Percentiles rank a stretch among this genome's conserved stretches.
Evolutionary conservation across 2,329 filamentous ascomycete species (phyloP).

Genomic region (Fusarium graminum): DNA sequence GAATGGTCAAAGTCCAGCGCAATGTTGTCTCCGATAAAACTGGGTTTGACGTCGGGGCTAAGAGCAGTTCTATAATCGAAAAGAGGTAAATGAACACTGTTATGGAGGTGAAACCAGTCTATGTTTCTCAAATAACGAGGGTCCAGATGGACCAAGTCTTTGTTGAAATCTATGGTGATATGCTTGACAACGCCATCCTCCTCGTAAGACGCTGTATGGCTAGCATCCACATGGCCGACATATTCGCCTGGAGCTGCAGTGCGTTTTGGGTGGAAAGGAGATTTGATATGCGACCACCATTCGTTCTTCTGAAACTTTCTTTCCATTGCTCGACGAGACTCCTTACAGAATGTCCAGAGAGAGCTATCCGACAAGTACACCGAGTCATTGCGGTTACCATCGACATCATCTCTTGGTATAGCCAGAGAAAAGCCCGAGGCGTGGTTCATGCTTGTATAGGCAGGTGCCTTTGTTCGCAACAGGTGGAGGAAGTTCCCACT

Average conservation of each 20-base stretch:
- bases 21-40: slow-evolving; percentile 25
- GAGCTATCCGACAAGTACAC: slow-evolving; percentile 29
- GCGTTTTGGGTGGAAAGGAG: slow-evolving; percentile 1
- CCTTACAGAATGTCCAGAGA: slow-evolving; percentile 22
- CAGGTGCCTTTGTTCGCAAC: neutral
- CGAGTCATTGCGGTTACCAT: slow-evolving; percentile 23
- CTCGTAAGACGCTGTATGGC: slow-evolving; percentile 24
- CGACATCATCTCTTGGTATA: slow-evolving; percentile 11
- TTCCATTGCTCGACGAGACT: slow-evolving; percentile 31
- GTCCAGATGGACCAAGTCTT: slow-evolving; percentile 22
- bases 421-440: neutral
- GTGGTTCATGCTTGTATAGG: neutral
- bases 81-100: neutral
- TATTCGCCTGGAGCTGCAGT: neutral
- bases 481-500: neutral
- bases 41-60: neutral
- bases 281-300: slow-evolving; percentile 28
- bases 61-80: neutral
- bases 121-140: slow-evolving; percentile 1
- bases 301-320: slow-evolving; percentile 21
- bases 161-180: slow-evolving; percentile 18
- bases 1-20: slow-evolving; percentile 27
- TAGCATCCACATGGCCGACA: fast-evolving
- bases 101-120: slow-evolving; percentile 2
- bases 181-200: neutral